Percentiles rank a stretch among this genome's conserved stretches.
phyloP scores from a whole-genome alignment of 1,284 basidiomycete species.

The Testicularia cyperi region DNA sequence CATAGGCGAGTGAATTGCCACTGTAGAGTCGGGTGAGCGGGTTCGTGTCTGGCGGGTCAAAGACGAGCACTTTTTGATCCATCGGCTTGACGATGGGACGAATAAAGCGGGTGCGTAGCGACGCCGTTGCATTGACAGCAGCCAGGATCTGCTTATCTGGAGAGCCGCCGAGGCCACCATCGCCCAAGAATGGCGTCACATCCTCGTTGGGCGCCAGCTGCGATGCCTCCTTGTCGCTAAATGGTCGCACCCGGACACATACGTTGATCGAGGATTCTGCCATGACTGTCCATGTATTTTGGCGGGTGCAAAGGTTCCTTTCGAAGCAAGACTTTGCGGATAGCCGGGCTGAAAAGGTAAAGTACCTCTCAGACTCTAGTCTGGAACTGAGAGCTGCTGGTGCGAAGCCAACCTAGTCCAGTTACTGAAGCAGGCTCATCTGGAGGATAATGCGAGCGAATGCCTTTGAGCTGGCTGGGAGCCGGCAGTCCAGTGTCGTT shows the following conservation, averaged over 20 bases:
- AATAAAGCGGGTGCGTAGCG: constrained; percentile 42
- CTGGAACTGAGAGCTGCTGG: too few relatives aligned
- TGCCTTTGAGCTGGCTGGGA: too few relatives aligned
- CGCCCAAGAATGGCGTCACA: constrained; percentile 56
- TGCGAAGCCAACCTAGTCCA: too few relatives aligned
- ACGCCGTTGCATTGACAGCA: constrained; percentile 6
- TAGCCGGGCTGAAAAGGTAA: too few relatives aligned
- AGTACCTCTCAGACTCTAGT: too few relatives aligned
- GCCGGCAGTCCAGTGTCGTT: too few relatives aligned
- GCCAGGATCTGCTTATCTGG: constrained; percentile 35
- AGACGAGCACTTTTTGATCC: constrained; percentile 58
- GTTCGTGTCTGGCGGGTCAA: constrained; percentile 55
- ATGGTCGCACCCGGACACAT: constrained; percentile 56
- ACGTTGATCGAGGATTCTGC: constrained; percentile 39
- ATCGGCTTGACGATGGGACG: constrained; percentile 55
- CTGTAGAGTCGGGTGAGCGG: constrained; percentile 42
- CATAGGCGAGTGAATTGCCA: constrained; percentile 18
- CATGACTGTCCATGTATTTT: constrained; percentile 3
- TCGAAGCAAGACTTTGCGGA: too few relatives aligned
- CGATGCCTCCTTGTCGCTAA: constrained; percentile 50
- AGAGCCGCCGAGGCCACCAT: constrained; percentile 54
- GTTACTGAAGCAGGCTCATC: too few relatives aligned
- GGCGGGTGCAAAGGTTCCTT: neutral
- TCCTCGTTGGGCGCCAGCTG: constrained; percentile 50
- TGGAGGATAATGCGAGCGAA: too few relatives aligned